Evolutionary conservation across 2,329 filamentous ascomycete species (phyloP).

Genomic region (Blumeriella jaapii): DNA sequence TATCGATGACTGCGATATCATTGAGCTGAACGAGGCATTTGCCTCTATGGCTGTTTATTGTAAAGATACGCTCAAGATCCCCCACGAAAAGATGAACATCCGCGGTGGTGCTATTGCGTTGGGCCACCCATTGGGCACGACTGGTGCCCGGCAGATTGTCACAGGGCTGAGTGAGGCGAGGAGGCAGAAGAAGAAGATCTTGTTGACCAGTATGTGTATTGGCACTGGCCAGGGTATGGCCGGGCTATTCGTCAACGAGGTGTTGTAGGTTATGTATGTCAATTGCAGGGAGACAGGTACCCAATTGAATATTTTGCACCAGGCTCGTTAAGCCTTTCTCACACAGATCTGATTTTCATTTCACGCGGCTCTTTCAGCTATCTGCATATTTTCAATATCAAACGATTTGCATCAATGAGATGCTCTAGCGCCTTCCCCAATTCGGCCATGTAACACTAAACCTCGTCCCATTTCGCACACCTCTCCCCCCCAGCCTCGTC

Average conservation of each 20-base stretch:
- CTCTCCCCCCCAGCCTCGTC: too few relatives aligned
- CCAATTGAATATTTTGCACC: too few relatives aligned
- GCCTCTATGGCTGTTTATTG: constrained; percentile 97
- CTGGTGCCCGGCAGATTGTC: constrained; percentile 71
- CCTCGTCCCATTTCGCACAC: too few relatives aligned
- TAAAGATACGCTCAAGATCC: constrained; percentile 57
- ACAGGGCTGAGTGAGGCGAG: constrained; percentile 80
- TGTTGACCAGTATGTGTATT: constrained; percentile 86
- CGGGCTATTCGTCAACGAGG: constrained; percentile 52
- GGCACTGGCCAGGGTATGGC: constrained; percentile 61
- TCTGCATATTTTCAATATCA: too few relatives aligned
- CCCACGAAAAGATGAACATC: constrained; percentile 68
- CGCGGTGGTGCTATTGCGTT: constrained; percentile 74
- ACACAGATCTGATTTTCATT: too few relatives aligned
- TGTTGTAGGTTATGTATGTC: constrained; percentile 18
- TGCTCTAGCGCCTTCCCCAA: too few relatives aligned
- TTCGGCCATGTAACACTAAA: too few relatives aligned
- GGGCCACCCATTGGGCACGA: constrained; percentile 71
- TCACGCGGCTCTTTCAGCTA: too few relatives aligned
- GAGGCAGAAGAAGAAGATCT: constrained; percentile 76
- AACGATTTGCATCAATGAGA: too few relatives aligned
- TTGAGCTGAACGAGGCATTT: constrained; percentile 97
- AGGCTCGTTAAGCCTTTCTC: too few relatives aligned
- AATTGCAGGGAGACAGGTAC: not conserved
- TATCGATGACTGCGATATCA: constrained; percentile 73